These are phyloP conservation scores for Halophytophthora batemanensis DNA, from an alignment of 352 stramenopile genomes.

Conservation along the genomic window DNA sequence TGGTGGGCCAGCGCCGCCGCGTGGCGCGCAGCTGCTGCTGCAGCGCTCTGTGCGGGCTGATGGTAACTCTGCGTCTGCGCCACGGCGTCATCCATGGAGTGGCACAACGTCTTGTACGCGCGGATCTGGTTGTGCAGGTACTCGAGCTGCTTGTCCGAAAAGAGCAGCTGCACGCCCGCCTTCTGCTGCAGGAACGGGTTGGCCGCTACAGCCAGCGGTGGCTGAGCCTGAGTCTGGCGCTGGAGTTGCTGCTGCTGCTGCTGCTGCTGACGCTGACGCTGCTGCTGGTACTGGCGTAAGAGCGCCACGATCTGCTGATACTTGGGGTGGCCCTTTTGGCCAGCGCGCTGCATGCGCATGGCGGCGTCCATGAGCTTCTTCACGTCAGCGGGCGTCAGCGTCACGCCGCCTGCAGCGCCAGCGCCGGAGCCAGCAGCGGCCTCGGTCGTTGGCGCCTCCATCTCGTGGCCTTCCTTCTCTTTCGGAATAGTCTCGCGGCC, in stretches of 20 bases:
- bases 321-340: conserved; percentile 77
- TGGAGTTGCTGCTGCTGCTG: conserved; percentile 27
- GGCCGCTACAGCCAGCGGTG: conserved; percentile 41
- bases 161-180: conserved; percentile 42
- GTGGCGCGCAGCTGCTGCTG: conserved; percentile 4
- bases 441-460: too few relatives aligned
- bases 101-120: conserved; percentile 77
- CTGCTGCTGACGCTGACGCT: conserved; percentile 21
- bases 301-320: conserved; percentile 83
- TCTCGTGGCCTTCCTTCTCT: too few relatives aligned
- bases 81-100: conserved; percentile 76
- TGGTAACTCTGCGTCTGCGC: conserved; percentile 23
- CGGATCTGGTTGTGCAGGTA: conserved; percentile 86
- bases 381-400: conserved; percentile 61
- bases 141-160: conserved; percentile 84
- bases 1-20: not conserved
- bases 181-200: conserved; percentile 71
- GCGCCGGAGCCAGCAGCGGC: not conserved
- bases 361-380: conserved; percentile 84
- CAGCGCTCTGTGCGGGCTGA: not conserved
- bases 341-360: conserved; percentile 75
- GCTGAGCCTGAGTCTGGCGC: conserved; percentile 5
- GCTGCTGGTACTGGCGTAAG: conserved; percentile 74
- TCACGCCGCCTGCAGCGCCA: conserved; percentile 8
- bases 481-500: too few relatives aligned